phyloP scores from a whole-genome alignment of 805 yeast species.

The Yarrowia sp. region DNA sequence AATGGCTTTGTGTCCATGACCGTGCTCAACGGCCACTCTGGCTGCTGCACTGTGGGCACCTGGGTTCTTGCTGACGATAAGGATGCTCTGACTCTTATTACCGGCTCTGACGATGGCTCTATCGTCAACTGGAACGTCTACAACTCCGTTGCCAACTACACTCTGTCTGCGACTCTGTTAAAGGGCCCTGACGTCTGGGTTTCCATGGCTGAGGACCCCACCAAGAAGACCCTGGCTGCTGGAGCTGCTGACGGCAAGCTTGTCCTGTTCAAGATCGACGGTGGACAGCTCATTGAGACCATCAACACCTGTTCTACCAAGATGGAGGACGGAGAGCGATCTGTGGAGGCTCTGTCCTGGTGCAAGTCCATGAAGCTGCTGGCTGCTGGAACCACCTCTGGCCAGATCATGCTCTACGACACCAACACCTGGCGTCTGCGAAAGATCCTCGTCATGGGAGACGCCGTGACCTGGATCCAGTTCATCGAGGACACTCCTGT shows the following conservation, averaged over 20 bases:
- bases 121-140: constrained; percentile 88
- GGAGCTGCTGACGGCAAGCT: constrained; percentile 89
- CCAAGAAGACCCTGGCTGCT: constrained; percentile 59
- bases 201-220: constrained; percentile 53
- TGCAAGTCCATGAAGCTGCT: constrained; percentile 59
- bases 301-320: constrained; percentile 55
- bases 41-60: constrained; percentile 75
- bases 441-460: constrained; percentile 64
- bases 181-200: constrained; percentile 92
- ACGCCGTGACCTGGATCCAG: constrained; percentile 76
- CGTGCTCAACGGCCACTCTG: constrained; percentile 57
- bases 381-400: constrained; percentile 88
- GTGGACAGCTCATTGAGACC: constrained; percentile 66
- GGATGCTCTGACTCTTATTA: constrained; percentile 62
- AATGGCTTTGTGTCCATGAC: constrained; percentile 31
- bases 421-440: constrained; percentile 84
- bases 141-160: constrained; percentile 64
- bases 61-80: constrained; percentile 64
- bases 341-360: constrained; percentile 79
- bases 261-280: constrained; percentile 70
- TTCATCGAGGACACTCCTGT: constrained; percentile 51
- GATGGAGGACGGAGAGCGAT: constrained; percentile 54
- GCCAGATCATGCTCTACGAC: constrained; percentile 80
- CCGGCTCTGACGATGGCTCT: constrained; percentile 81
- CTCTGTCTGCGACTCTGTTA: constrained; percentile 47